Conservation (phyloP, 345 rosid genomes). For the Pistacia integerrima region DNA sequence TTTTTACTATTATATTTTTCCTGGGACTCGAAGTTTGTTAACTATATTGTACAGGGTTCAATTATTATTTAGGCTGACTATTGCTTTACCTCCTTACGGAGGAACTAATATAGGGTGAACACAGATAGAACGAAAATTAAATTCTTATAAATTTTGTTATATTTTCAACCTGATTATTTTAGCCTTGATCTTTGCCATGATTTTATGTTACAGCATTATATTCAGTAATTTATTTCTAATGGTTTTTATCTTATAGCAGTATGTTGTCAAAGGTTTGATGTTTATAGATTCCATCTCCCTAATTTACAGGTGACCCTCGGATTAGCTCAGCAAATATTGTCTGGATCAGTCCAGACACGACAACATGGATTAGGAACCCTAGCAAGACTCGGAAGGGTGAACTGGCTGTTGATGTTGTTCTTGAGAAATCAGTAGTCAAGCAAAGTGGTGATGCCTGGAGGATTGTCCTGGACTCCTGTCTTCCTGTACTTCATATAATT, state of each 20-base stretch:
- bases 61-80: not conserved
- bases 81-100: not conserved
- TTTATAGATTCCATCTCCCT: constrained; percentile 14
- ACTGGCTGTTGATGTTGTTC: constrained; percentile 69
- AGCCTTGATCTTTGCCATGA: not conserved
- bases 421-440: constrained; percentile 75
- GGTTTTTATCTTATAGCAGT: not conserved
- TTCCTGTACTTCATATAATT: constrained; percentile 77
- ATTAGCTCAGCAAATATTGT: constrained; percentile 66
- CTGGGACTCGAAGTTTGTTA: no score
- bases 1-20: not conserved
- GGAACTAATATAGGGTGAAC: not conserved
- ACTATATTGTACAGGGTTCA: not conserved
- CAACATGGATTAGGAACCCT: constrained; percentile 69
- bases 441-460: constrained; percentile 97
- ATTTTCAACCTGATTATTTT: not conserved
- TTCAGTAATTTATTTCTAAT: not conserved
- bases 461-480: constrained; percentile 79
- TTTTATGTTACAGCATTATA: not conserved
- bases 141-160: no score
- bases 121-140: not conserved
- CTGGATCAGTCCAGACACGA: constrained; percentile 74
- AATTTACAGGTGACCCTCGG: constrained; percentile 80
- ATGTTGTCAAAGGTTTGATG: constrained; percentile 3
- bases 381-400: constrained; percentile 59